Conservation (phyloP, 257 asterid species). For the Penstemon eatonii region DNA sequence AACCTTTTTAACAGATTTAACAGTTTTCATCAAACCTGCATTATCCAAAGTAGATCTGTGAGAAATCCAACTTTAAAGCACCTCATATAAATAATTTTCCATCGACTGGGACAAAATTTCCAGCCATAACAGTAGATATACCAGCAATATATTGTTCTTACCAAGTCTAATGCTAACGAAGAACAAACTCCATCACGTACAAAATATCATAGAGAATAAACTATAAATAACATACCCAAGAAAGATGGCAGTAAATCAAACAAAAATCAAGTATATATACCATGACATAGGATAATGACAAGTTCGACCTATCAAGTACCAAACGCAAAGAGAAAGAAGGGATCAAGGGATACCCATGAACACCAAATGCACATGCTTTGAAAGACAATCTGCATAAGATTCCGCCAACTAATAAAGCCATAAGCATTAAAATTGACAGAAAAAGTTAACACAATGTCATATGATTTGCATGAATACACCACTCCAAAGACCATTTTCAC, state of each 20-base stretch:
- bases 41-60: too few species aligned
- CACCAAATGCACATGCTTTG: background rate
- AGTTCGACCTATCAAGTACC: conserved; percentile 11
- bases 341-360: background rate
- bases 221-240: conserved; percentile 5
- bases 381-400: conserved; percentile 18
- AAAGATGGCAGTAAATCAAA: conserved; percentile 21
- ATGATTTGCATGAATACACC: background rate
- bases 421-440: conserved; percentile 4
- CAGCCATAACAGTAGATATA: background rate
- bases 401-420: conserved; percentile 16
- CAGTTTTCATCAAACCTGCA: too few species aligned
- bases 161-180: background rate
- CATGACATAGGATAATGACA: conserved; percentile 12
- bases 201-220: conserved; percentile 11
- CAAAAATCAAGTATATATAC: conserved; percentile 2
- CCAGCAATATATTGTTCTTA: too few species aligned
- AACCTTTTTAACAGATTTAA: too few species aligned
- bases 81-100: conserved; percentile 13
- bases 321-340: conserved; percentile 2
- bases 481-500: background rate
- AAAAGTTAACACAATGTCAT: conserved; percentile 11
- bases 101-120: conserved; percentile 8
- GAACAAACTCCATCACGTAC: conserved; percentile 15
- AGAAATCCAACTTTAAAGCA: conserved; percentile 24